phyloP scores from a whole-genome alignment of 2,329 filamentous ascomycete genomes.

The Colletotrichum sp. region DNA sequence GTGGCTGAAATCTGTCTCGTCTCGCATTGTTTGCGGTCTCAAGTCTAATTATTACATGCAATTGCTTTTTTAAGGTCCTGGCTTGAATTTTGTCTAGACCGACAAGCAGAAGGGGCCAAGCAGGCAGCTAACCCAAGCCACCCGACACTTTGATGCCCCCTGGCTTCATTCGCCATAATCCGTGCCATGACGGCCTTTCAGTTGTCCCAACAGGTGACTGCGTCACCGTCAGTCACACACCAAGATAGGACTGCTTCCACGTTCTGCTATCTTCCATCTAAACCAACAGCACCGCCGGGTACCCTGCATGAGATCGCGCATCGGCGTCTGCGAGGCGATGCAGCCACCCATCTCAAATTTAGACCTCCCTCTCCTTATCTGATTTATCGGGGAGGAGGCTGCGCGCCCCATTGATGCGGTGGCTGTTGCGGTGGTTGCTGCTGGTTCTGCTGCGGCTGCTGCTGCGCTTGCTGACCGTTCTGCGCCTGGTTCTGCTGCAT shows the following conservation, averaged over 20 bases:
- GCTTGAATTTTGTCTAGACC: not conserved
- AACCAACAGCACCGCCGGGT: not conserved
- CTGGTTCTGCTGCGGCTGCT: constrained; percentile 2
- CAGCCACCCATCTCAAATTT: not conserved
- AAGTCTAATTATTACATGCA: not conserved
- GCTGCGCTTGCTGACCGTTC: constrained; percentile 28
- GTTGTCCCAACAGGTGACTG: not conserved
- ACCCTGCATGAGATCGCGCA: not conserved
- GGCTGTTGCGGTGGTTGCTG: constrained; percentile 31
- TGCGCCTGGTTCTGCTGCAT: constrained; percentile 39
- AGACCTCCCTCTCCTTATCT: not conserved
- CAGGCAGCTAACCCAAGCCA: constrained; percentile 1
- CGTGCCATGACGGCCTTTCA: not conserved
- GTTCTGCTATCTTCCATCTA: not conserved
- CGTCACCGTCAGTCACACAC: not conserved
- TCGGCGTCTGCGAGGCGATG: not conserved
- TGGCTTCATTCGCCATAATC: not conserved
- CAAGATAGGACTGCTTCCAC: not conserved
- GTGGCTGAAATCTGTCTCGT: not conserved
- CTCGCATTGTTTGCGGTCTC: not conserved
- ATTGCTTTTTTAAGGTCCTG: not conserved
- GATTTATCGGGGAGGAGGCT: constrained; percentile 1
- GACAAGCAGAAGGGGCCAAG: not conserved
- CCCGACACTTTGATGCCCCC: not conserved
- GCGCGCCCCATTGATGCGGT: constrained; percentile 17